Evolutionary conservation across 208 protist species (phyloP), one percentile per base, ranked within the genome.

Genomic region (Angomonas ambiguus): DNA sequence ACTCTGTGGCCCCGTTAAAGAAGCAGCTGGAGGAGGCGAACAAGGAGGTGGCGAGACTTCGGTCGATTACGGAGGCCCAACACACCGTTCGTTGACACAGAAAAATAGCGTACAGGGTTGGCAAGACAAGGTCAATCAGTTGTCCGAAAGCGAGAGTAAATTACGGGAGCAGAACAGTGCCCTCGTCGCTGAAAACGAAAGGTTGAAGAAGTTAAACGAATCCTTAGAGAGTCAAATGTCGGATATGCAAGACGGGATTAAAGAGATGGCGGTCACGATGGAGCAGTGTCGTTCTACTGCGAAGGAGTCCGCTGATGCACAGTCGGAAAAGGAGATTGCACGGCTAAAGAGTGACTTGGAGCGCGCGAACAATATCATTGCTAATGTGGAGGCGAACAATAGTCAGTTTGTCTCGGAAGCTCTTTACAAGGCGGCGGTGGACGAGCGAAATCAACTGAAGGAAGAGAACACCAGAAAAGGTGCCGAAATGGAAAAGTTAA

Each of bases 191-290:
- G 85, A 95, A 58, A 90, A 89, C 72, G 65, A 77, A n/a, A 78
- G 84, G 4, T 72, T 95, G 22, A 59, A 62, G 42, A 74, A 81
- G 62, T 22, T 92, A 16, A 92, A 92, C 72, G 58, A 41, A 22
- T 86, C 86, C 13, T 74, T 95, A 18, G 86, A 95, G 68, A 62
- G 62, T 51, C 85, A 93, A 58, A 91, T 95, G 84, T 75, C 62
- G 18, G 77, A 92, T 65, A 92, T 95, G 85, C 83, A 95, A 72
- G 79, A 82, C 64, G 85, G 88, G 22, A 92, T 95, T 27, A 80
- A 82, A 53, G 88, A 88, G 48, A 92, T 92, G 85, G 85, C 86
- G 27, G 48, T 91, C 56, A 79, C 92, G 60, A 82, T 89, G 74
- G 85, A 95, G 53, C 62, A 72, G 57, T 80, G 89, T 62, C 84